These are phyloP conservation scores for Handroanthus guayacan DNA, from an alignment of 257 asterid genomes.

Conservation along the genomic window DNA sequence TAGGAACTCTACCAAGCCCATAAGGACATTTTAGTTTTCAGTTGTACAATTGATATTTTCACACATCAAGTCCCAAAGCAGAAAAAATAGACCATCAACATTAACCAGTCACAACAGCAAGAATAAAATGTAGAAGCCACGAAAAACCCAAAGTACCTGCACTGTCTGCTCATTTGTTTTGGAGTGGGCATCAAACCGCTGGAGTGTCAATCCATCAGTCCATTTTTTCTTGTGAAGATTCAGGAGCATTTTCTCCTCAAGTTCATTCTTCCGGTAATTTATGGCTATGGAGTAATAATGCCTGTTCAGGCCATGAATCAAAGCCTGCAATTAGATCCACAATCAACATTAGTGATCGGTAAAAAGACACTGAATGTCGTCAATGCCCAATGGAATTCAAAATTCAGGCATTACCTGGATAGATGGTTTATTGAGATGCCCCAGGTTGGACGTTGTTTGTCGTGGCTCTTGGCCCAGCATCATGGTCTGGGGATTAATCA, in stretches of 20 bases:
- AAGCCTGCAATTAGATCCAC: slow-evolving; percentile 64
- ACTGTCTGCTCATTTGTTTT: slow-evolving; percentile 97
- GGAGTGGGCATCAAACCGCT: slow-evolving; percentile 90
- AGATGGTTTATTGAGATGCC: slow-evolving; percentile 97
- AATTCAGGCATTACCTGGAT: slow-evolving; percentile 64
- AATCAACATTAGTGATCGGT: slow-evolving; percentile 30
- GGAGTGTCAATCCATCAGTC: slow-evolving; percentile 92
- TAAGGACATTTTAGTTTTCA: neutral
- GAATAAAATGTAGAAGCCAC: neutral
- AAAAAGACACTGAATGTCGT: neutral
- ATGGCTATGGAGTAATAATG: slow-evolving; percentile 97
- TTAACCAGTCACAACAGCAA: neutral
- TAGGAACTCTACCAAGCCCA: neutral
- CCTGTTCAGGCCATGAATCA: slow-evolving; percentile 94
- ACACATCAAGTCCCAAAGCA: neutral
- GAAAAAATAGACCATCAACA: neutral
- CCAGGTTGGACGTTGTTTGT: slow-evolving; percentile 96
- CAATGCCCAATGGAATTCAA: neutral
- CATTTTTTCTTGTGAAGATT: slow-evolving; percentile 97
- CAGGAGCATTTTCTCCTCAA: slow-evolving; percentile 96
- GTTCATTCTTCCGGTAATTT: slow-evolving; percentile 95
- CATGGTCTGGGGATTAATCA: slow-evolving; percentile 98
- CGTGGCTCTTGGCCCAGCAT: slow-evolving; percentile 99
- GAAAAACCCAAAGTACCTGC: slow-evolving; percentile 52
- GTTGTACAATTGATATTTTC: neutral